phyloP scores from a whole-genome alignment of 139 green algal species.

The Closterium sp. region DNA sequence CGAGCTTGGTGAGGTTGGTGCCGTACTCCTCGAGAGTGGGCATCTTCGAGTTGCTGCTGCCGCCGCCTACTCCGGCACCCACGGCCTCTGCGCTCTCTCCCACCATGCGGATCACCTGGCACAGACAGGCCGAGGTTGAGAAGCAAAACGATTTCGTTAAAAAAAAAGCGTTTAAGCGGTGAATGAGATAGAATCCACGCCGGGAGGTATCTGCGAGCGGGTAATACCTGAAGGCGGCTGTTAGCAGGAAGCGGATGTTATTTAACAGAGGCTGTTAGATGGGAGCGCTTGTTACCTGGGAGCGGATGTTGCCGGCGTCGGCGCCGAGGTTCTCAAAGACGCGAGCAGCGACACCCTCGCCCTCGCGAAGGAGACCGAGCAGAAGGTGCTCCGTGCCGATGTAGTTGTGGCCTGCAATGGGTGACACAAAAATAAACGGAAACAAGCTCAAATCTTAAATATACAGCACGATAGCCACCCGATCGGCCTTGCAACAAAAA shows the following conservation, averaged over 20 bases:
- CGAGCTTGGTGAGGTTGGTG: constrained; percentile 95
- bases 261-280: background rate
- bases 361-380: no score
- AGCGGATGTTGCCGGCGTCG: constrained; percentile 95
- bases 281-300: constrained; percentile 62
- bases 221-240: background rate
- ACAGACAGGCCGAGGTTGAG: no score
- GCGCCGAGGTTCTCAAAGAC: constrained; percentile 96
- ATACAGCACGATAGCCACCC: no score
- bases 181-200: no score
- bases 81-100: constrained; percentile 91
- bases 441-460: no score
- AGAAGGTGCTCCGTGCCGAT: no score
- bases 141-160: no score
- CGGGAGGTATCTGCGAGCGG: no score
- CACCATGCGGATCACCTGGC: constrained; percentile 96
- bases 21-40: constrained; percentile 98
- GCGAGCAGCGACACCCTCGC: constrained; percentile 91
- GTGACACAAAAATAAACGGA: no score
- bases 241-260: background rate
- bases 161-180: no score
- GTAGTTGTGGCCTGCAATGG: background rate
- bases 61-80: no score
- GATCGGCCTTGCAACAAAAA: no score
- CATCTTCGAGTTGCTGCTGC: constrained; percentile 88